Base-by-base conservation (phyloP, 495 filamentous ascomycete species). In the Penicillium psychrofluorescens region DNA sequence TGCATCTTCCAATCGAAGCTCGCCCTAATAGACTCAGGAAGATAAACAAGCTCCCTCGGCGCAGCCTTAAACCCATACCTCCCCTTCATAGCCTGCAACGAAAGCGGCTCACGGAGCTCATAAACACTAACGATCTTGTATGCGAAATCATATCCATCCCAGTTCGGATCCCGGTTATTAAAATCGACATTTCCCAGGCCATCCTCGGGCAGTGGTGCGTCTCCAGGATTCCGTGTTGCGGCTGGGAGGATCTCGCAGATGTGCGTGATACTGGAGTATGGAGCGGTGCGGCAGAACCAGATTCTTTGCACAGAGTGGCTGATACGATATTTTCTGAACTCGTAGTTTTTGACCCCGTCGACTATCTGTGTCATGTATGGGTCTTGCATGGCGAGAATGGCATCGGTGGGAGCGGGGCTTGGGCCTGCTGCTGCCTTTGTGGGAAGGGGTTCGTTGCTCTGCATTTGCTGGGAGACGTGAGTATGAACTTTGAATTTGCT, bases 281-380 rank as follows among this genome's bases (percentile, higher is more conserved):
- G 45, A 4, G 45, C 32, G 8, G 45, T 47, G 1, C 45, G 45
- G 14, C 42, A 47, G 11, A 47, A 42, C 45, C 45, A 47, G 31
- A 47, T 42, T 36, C 38, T 13, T 38, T 47, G 31, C 27, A 36
- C 35, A 8, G 14, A 31, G 2, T 15, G 12, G n/a, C 10, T 45
- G 32, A 47, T 32, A 16, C 35, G 10, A n/a, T 47, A 43, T 38
- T 42, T 47, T 28, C 45, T 16, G 40, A 36, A 41, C 11, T 42
- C 45, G 31, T 47, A 36, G 27, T 36, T 47, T 29, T 47, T 47
- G 11, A 11, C 35, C 11, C 45, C 38, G 12, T 42, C 27, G 12
- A 36, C n/a, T 29, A 47, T 47, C 13, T 42, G 45, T 11, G 16
- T 15, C 45, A 47, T 47, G 6, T 39, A 45, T 27, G 43, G 43